Conservation (phyloP, 2,329 filamentous ascomycete genomes). For the Microdochium trichocladiopsis region DNA sequence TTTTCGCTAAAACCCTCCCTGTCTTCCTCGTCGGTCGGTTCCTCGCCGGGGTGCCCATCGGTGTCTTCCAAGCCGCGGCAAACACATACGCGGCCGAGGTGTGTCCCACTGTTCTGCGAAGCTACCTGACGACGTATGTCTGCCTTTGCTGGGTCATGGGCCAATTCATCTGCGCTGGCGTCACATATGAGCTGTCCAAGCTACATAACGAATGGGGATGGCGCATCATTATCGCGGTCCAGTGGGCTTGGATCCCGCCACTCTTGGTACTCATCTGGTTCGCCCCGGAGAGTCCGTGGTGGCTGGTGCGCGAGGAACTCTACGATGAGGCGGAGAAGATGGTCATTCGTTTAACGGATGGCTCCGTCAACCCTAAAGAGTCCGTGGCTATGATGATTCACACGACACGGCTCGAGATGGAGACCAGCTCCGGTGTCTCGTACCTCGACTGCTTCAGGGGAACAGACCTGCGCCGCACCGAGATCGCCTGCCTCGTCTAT, state of each 20-base stretch:
- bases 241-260: conserved; percentile 41
- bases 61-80: conserved; percentile 51
- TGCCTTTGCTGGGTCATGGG: conserved; percentile 58
- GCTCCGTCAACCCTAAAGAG: conserved; percentile 36
- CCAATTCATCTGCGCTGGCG: conserved; percentile 45
- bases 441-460: conserved; percentile 45
- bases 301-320: conserved; percentile 35
- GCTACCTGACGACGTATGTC: conserved; percentile 50
- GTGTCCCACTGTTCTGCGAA: conserved; percentile 49
- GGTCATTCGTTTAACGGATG: conserved; percentile 34
- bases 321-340: conserved; percentile 30
- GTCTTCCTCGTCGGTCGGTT: conserved; percentile 55
- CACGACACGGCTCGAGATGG: conserved; percentile 49
- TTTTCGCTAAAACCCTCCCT: conserved; percentile 49
- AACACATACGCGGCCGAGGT: conserved; percentile 56
- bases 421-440: conserved; percentile 37
- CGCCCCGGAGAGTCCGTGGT: conserved; percentile 43
- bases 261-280: conserved; percentile 37
- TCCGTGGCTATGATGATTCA: conserved; percentile 49
- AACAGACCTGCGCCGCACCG: conserved; percentile 41
- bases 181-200: conserved; percentile 33
- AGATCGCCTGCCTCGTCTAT: conserved; percentile 54
- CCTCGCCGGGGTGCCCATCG: conserved; percentile 52
- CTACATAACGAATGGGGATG: conserved; percentile 39
- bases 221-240: conserved; percentile 38